Evolutionary conservation across 2,329 filamentous ascomycete genomes (phyloP), one percentile per base, ranked within the genome.

Genomic region (Arthroderma sp.): DNA sequence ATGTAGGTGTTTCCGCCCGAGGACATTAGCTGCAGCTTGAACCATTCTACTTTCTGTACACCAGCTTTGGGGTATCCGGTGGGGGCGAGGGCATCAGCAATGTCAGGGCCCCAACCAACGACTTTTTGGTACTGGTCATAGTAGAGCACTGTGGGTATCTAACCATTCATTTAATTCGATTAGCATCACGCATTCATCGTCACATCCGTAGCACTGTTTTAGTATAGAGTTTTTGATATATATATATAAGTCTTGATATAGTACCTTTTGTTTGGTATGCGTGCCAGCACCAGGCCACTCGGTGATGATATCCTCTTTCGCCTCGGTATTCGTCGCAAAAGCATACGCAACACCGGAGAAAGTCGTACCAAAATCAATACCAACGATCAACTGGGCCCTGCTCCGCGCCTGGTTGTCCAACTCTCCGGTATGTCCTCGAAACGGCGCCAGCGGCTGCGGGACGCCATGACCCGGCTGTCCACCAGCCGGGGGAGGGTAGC

Each of bases 41-140:
- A 97, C 93, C 93, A 98, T 76, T 97, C 93, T 23, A 97, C 91
- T 77, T 97, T 97, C 74, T 97, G 93, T 65, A 98, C 91, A 63
- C 91, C 91, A 35, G 88, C 88, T 78, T 97, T 97, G 65, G 93
- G 93, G 73, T 97, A 97, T 62, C 93, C 93, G 41, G 93, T 97
- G 31, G 93, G 93, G 56, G 93, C 91, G 63, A 97, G 81, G 62
- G 93, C 93, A 74, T 97, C 91, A 60, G 93, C 89, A 66, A 97
- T 97, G 78, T 98, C 93, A 58, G 91, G 91, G 61, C 93, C 93
- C 93, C 93, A 98, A 66, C 93, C 93, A n/a, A 97, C 93, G 53
- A 98, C 93, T 74, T 97, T 96, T 70, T 98, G 93, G 73, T 96
- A 95, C 74, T 97, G 91, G 70, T 98, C 93, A 71, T 98, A 98